Evolutionary conservation across 257 asterid genomes (phyloP).

Genomic region (Capsicum pubescens): DNA sequence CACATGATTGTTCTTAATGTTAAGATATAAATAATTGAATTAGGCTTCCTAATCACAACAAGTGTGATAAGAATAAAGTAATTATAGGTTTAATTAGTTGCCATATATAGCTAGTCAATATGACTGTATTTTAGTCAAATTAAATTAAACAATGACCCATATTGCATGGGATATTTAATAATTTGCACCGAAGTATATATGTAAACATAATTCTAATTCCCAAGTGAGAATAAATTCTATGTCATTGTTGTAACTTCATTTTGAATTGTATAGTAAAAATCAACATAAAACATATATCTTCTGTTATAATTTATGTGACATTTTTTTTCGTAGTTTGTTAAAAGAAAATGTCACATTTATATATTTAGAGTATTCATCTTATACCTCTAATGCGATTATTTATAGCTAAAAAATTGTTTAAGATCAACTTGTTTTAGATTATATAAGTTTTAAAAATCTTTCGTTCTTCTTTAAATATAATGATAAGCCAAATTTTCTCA

Average conservation of each 20-base stretch:
- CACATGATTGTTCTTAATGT: not conserved
- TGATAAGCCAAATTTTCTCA: too few species aligned
- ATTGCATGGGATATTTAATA: not conserved
- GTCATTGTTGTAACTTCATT: not conserved
- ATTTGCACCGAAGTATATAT: too few species aligned
- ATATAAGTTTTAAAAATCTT: not conserved
- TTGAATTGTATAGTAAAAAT: not conserved
- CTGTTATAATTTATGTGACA: not conserved
- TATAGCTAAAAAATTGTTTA: not conserved
- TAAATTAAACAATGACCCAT: not conserved
- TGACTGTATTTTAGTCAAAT: not conserved
- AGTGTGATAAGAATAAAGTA: not conserved
- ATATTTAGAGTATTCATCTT: not conserved
- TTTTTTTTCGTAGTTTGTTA: not conserved
- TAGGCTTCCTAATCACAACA: not conserved
- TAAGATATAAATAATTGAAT: not conserved
- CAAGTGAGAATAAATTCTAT: not conserved
- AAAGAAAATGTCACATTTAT: not conserved
- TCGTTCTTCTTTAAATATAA: not conserved
- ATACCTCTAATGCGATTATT: not conserved
- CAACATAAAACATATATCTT: too few species aligned
- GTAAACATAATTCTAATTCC: not conserved
- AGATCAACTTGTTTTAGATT: not conserved
- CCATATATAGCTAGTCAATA: not conserved
- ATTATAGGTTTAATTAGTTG: not conserved